Conservation (phyloP, 2,329 filamentous ascomycete genomes). For the Neonectria neomacrospora region DNA sequence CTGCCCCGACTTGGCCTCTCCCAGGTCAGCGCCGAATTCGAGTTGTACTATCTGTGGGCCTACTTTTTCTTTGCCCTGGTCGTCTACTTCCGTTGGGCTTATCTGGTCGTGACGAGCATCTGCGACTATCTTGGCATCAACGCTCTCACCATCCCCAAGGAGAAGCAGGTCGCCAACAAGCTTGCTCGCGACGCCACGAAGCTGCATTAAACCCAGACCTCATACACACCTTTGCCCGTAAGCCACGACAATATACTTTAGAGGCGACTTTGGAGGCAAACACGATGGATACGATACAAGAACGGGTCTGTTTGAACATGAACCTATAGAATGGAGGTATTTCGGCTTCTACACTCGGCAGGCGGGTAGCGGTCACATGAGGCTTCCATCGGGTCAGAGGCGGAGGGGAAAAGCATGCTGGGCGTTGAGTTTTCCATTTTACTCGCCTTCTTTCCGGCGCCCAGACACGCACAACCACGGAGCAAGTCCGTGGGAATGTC, state of each 20-base stretch:
- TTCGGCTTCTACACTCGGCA: slow-evolving; percentile 20
- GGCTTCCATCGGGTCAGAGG: slow-evolving; percentile 34
- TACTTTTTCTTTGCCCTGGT: slow-evolving; percentile 86
- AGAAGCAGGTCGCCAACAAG: slow-evolving; percentile 68
- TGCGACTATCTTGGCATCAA: slow-evolving; percentile 94
- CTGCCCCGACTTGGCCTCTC: slow-evolving; percentile 80
- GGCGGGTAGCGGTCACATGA: slow-evolving; percentile 22
- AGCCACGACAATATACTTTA: slow-evolving; percentile 3
- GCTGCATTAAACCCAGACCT: slow-evolving; percentile 43
- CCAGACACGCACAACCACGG: slow-evolving; percentile 24
- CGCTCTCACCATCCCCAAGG: slow-evolving; percentile 83
- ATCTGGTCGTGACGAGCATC: slow-evolving; percentile 89
- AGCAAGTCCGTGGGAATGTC: slow-evolving; percentile 29
- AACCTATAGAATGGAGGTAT: slow-evolving; percentile 33
- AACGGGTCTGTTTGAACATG: slow-evolving; percentile 29
- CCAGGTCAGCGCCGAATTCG: slow-evolving; percentile 71
- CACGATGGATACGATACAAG: slow-evolving; percentile 20
- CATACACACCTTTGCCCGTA: not conserved
- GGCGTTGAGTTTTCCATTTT: slow-evolving; percentile 43
- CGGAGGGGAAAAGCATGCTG: slow-evolving; percentile 39
- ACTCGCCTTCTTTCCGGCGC: slow-evolving; percentile 39
- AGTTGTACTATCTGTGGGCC: slow-evolving; percentile 83
- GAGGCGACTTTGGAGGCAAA: slow-evolving; percentile 1
- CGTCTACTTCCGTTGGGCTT: slow-evolving; percentile 95
- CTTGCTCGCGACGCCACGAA: slow-evolving; percentile 54